A percentile compares a stretch with the other conserved stretches of the same genome.
These are phyloP conservation scores for Cladosporium phlei DNA, from an alignment of 2,329 filamentous ascomycete genomes.

Conservation along the genomic window DNA sequence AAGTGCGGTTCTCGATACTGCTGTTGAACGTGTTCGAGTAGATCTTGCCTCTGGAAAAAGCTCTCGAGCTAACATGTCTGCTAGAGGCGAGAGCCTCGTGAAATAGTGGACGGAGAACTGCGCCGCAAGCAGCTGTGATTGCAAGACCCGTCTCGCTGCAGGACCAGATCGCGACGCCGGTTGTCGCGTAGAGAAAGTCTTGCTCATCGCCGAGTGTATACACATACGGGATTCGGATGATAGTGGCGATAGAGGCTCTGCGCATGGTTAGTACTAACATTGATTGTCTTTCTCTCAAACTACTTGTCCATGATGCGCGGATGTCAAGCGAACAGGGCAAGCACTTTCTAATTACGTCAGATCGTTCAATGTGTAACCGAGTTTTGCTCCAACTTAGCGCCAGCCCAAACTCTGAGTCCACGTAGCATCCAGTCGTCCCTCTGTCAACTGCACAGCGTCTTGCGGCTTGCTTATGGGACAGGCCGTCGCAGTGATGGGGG, in stretches of 20 bases:
- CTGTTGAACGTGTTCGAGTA: neutral
- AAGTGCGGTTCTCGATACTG: neutral
- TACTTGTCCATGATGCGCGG: too few species aligned
- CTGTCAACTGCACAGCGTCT: neutral
- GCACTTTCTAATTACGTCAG: too few species aligned
- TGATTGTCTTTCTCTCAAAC: too few species aligned
- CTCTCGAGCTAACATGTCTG: neutral
- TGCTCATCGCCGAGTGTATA: conserved; percentile 8
- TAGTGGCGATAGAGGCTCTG: conserved; percentile 18
- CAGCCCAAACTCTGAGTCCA: neutral
- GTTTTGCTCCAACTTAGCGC: neutral
- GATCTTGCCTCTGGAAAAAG: neutral
- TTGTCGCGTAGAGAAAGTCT: conserved; percentile 30
- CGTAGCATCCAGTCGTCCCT: neutral
- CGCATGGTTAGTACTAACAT: neutral
- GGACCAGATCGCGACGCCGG: conserved; percentile 35
- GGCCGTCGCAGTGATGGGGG: too few species aligned
- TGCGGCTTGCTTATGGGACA: neutral
- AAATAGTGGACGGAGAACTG: conserved; percentile 47
- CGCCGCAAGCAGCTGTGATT: conserved; percentile 42
- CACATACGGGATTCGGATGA: conserved; percentile 27
- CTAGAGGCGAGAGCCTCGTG: conserved; percentile 1
- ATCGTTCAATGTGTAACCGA: neutral
- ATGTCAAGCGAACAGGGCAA: too few species aligned
- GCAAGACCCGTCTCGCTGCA: conserved; percentile 30